Percentiles rank a stretch among this genome's conserved stretches.
Evolutionary conservation across 768 basidiomycete genomes (phyloP).

Genomic region (Russula sp.): DNA sequence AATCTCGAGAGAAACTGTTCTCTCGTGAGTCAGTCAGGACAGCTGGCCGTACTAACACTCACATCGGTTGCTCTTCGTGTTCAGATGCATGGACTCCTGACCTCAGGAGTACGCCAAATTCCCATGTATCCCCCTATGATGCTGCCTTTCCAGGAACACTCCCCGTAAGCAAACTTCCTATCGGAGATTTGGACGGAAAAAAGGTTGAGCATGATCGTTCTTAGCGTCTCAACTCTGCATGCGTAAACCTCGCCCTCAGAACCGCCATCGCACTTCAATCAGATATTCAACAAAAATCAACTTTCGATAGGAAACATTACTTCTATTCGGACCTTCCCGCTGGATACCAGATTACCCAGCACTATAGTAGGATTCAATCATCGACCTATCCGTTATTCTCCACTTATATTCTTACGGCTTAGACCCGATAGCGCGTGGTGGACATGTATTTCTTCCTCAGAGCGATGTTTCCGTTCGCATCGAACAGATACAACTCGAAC

Average conservation of each 20-base stretch:
- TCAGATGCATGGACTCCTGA: slow-evolving; percentile 41
- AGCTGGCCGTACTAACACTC: background rate
- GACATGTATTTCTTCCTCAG: slow-evolving; percentile 45
- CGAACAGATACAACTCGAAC: slow-evolving; percentile 93
- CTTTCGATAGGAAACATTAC: slow-evolving; percentile 97
- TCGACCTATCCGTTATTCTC: slow-evolving; percentile 1
- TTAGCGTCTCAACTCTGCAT: slow-evolving; percentile 57
- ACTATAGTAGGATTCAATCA: slow-evolving; percentile 7
- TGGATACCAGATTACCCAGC: slow-evolving; percentile 82
- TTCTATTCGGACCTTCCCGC: slow-evolving; percentile 93
- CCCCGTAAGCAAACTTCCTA: slow-evolving; percentile 51
- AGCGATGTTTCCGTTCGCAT: slow-evolving; percentile 57
- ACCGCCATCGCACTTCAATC: slow-evolving; percentile 74
- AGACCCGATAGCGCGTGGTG: slow-evolving; percentile 79
- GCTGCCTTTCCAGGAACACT: slow-evolving; percentile 92
- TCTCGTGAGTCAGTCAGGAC: slow-evolving; percentile 44
- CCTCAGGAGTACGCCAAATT: slow-evolving; percentile 56
- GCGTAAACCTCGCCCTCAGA: slow-evolving; percentile 73
- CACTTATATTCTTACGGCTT: background rate
- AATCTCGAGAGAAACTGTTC: slow-evolving; percentile 83
- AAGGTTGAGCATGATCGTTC: background rate
- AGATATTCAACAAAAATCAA: slow-evolving; percentile 58
- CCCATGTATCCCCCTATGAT: slow-evolving; percentile 69
- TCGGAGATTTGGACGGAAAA: background rate
- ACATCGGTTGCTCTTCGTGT: background rate